Percentiles rank a stretch among this genome's conserved stretches.
These are phyloP conservation scores for Gillenia trifoliata DNA, from an alignment of 306 rosid species.

Conservation along the genomic window DNA sequence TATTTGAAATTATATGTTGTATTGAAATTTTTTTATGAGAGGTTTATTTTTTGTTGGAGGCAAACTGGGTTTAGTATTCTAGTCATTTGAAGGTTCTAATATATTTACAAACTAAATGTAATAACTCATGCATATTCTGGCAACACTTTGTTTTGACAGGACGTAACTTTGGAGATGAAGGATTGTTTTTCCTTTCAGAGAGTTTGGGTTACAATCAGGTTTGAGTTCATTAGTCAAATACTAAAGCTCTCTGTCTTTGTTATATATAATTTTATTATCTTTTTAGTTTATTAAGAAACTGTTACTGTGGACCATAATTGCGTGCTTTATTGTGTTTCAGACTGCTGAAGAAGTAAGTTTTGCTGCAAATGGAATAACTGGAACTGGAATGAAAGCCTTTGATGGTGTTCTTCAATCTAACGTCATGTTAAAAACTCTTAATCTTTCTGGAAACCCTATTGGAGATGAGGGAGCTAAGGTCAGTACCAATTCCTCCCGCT, in stretches of 20 bases:
- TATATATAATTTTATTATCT: not conserved
- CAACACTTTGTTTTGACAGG: slow-evolving; percentile 36
- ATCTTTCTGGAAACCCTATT: slow-evolving; percentile 92
- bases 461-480: slow-evolving; percentile 98
- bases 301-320: not conserved
- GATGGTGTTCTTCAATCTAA: slow-evolving; percentile 96
- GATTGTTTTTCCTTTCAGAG: slow-evolving; percentile 82
- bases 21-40: not conserved
- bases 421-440: slow-evolving; percentile 69
- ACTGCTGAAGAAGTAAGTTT: slow-evolving; percentile 87
- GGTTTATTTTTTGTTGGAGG: not conserved
- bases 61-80: not conserved
- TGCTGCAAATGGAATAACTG: slow-evolving; percentile 97
- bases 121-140: not conserved
- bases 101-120: not conserved
- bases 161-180: slow-evolving; percentile 95
- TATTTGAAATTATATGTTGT: not conserved
- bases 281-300: not conserved
- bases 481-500: slow-evolving; percentile 6
- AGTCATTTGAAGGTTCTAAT: not conserved
- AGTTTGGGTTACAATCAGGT: slow-evolving; percentile 93
- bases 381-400: slow-evolving; percentile 81
- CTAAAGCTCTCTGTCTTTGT: slow-evolving; percentile 16
- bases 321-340: slow-evolving; percentile 35
- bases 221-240: slow-evolving; percentile 9